Conservation (phyloP, 768 basidiomycete genomes). For the Collybiopsis confluens region DNA sequence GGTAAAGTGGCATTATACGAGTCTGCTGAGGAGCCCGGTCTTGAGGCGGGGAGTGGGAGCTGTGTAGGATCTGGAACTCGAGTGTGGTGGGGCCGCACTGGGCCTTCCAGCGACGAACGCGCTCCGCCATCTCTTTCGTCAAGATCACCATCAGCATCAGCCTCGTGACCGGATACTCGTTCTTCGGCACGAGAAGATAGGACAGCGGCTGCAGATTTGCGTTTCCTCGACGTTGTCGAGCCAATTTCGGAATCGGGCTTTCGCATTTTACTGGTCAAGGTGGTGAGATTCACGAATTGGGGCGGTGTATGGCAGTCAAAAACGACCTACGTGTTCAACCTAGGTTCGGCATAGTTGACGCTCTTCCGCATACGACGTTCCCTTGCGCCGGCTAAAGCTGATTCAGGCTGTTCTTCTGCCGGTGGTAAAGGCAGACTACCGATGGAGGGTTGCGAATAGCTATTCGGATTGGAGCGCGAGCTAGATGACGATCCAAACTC, state of each 20-base stretch:
- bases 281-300: no score
- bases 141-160: slow-evolving; percentile 14
- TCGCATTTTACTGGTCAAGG: slow-evolving; percentile 90
- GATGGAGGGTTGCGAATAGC: slow-evolving; percentile 37
- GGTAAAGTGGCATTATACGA: background rate
- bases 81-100: slow-evolving; percentile 15
- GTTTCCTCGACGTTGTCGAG: slow-evolving; percentile 38
- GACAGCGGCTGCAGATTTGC: slow-evolving; percentile 31
- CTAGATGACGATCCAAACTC: slow-evolving; percentile 22
- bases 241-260: slow-evolving; percentile 63
- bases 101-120: slow-evolving; percentile 33
- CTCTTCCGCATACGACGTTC: slow-evolving; percentile 68
- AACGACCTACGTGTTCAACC: slow-evolving; percentile 73
- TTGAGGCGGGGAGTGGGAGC: slow-evolving; percentile 31
- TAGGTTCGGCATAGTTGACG: slow-evolving; percentile 84
- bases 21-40: slow-evolving; percentile 24
- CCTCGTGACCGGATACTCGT: slow-evolving; percentile 17
- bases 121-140: slow-evolving; percentile 36
- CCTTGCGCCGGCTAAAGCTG: slow-evolving; percentile 32
- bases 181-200: slow-evolving; percentile 22
- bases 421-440: slow-evolving; percentile 27
- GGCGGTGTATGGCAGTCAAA: no score
- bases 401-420: slow-evolving; percentile 25
- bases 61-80: slow-evolving; percentile 27
- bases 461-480: slow-evolving; percentile 8